A percentile compares a stretch with the other conserved stretches of the same genome.
Evolutionary conservation across 345 rosid species (phyloP).

Genomic region (Psidium friedrichsthalianum): DNA sequence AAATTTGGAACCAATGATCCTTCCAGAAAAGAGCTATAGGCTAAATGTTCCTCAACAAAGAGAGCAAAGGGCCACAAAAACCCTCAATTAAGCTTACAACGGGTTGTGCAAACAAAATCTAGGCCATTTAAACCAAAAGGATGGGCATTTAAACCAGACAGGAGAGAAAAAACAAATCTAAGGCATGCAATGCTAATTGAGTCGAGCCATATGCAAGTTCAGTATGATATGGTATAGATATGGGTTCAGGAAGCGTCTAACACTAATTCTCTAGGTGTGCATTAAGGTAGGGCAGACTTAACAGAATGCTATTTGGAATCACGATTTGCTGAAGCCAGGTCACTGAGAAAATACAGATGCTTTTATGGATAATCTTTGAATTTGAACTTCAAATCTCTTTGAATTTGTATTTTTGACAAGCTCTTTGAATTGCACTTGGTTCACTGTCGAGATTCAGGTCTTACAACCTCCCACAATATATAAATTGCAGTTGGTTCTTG

Average conservation of each 20-base stretch:
- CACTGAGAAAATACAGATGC: not conserved
- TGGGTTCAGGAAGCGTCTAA: not conserved
- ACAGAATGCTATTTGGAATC: not conserved
- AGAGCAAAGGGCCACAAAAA: not conserved
- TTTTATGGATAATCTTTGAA: not conserved
- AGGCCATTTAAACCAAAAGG: not conserved
- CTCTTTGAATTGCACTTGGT: not conserved
- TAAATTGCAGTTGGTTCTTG: not conserved
- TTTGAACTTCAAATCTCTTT: not conserved
- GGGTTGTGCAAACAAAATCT: not conserved
- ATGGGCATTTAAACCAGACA: not conserved
- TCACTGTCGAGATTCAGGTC: not conserved
- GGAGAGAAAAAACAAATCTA: not conserved
- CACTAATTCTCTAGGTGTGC: not conserved
- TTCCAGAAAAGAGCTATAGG: not conserved
- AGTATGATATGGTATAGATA: not conserved
- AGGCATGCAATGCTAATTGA: not conserved
- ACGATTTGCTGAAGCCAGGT: not conserved
- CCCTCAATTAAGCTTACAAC: not conserved
- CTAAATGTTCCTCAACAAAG: not conserved
- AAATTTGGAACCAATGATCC: not conserved
- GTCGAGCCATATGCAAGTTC: not conserved
- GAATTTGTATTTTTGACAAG: not conserved
- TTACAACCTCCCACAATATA: not conserved
- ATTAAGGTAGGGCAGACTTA: not conserved